These are phyloP conservation scores for Salvia hispanica DNA, from an alignment of 257 asterid genomes.

Conservation along the genomic window DNA sequence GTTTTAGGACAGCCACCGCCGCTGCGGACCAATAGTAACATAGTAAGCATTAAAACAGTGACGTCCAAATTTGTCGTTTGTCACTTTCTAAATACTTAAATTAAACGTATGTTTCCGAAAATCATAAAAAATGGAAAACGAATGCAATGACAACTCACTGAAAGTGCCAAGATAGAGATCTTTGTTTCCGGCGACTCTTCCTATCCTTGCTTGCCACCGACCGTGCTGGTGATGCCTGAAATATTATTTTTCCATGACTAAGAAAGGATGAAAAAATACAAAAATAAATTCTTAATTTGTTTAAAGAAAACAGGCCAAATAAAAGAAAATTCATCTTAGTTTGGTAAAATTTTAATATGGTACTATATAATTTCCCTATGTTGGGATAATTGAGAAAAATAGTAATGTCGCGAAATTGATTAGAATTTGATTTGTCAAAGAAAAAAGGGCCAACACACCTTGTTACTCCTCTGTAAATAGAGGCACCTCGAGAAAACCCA, in stretches of 20 bases:
- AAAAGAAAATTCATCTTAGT: too few species aligned
- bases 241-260: constrained; percentile 11
- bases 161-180: constrained; percentile 91
- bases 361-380: too few species aligned
- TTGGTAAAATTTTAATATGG: too few species aligned
- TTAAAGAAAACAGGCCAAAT: neutral
- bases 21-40: constrained; percentile 44
- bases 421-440: too few species aligned
- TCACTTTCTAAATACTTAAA: neutral
- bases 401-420: too few species aligned
- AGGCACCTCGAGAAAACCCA: constrained; percentile 94
- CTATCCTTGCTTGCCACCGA: constrained; percentile 89
- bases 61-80: constrained; percentile 18
- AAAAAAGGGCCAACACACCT: constrained; percentile 42
- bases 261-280: neutral
- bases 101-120: too few species aligned
- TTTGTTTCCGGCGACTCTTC: constrained; percentile 91
- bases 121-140: neutral
- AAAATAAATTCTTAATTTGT: neutral
- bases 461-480: constrained; percentile 90
- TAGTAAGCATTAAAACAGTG: constrained; percentile 16
- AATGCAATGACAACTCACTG: constrained; percentile 43
- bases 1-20: constrained; percentile 52
- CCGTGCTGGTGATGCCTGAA: constrained; percentile 95
- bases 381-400: too few species aligned